A percentile compares a stretch with the other conserved stretches of the same genome.
phyloP scores from a whole-genome alignment of 169 alveolate genomes.

The Plasmodium relictum region DNA sequence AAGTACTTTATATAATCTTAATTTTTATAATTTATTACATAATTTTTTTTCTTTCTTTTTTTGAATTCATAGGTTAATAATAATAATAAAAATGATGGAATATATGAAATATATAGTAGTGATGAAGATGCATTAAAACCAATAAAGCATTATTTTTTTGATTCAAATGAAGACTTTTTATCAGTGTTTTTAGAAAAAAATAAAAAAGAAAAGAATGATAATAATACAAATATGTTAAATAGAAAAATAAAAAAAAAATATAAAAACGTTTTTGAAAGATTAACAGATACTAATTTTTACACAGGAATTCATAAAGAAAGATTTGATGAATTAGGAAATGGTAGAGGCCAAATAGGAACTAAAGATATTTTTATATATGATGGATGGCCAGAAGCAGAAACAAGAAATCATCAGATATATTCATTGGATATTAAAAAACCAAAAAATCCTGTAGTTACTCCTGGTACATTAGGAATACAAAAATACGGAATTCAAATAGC shows the following conservation, averaged over 20 bases:
- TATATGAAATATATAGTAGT: not conserved
- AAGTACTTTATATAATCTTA: too few relatives aligned
- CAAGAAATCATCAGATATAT: not conserved
- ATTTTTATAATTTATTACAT: too few relatives aligned
- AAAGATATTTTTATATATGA: slow-evolving; percentile 14
- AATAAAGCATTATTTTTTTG: slow-evolving; percentile 13
- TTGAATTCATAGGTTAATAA: not conserved
- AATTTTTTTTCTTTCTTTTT: too few relatives aligned
- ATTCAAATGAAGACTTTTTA: not conserved
- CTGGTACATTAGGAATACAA: slow-evolving; percentile 89
- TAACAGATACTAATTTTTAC: slow-evolving; percentile 86
- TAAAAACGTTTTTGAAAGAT: slow-evolving; percentile 85
- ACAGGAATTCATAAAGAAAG: slow-evolving; percentile 90
- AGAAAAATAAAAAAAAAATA: slow-evolving; percentile 22
- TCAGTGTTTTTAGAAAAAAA: slow-evolving; percentile 19
- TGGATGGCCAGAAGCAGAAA: not conserved
- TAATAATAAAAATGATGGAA: not conserved
- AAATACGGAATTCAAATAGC: slow-evolving; percentile 89
- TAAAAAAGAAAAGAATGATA: not conserved
- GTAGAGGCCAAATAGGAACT: slow-evolving; percentile 90
- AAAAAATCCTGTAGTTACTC: slow-evolving; percentile 77
- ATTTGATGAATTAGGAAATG: slow-evolving; percentile 90
- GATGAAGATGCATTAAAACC: slow-evolving; percentile 19
- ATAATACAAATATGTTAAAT: not conserved
- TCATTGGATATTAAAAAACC: slow-evolving; percentile 54